Base-by-base conservation (phyloP, 441 rosid genomes). In the Adansonia madagascariensis region DNA sequence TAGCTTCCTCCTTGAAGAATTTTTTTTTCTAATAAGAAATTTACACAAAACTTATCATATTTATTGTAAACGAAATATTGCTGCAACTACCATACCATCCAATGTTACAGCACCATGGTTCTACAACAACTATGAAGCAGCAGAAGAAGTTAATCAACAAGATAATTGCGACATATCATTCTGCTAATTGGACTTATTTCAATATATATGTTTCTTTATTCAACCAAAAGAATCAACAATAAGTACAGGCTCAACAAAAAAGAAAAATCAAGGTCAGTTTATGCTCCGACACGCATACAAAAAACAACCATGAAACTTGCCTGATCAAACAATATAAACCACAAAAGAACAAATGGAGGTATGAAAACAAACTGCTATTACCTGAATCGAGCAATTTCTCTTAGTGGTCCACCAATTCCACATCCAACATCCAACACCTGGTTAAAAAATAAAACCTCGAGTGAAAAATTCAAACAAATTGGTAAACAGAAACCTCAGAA, bases 381-480 rank as follows among this genome's bases (percentile, higher is more conserved):
- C 98, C 99, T 95, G 89, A 96, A 96, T 59, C 87, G 89, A 62
- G 98, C 85, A 82, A 94, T 91, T 90, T 94, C 99, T 83, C 98
- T 96, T 14, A 94, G 88, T 5, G 99, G 98, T 63, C 99, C 98
- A 81, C 98, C 99, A 85, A 96, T 92, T 79, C 99, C 98, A 77
- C 99, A 96, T 78, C 99, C 99, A 8, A 96, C 97, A 84, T 96
- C 99, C 87, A 96, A 80, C 64, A 96, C 99, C 99, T 96, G 75
- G 74, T 55, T 11, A 60, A 57, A 57, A 66, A 65, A 74, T 22
- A 24, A 62, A 64, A 60, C 47, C 66, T 64, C 8, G 43, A 76
- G 43, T 59, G 5, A 53, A 78, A 57, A 62, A 11, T 73, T 74
- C 75, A 84, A 70, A 74, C 18, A 20, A 22, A 65, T 64, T 74